These are phyloP conservation scores for Aspergillus fumigatus DNA, from an alignment of 2,329 filamentous ascomycete species.

Conservation along the genomic window DNA sequence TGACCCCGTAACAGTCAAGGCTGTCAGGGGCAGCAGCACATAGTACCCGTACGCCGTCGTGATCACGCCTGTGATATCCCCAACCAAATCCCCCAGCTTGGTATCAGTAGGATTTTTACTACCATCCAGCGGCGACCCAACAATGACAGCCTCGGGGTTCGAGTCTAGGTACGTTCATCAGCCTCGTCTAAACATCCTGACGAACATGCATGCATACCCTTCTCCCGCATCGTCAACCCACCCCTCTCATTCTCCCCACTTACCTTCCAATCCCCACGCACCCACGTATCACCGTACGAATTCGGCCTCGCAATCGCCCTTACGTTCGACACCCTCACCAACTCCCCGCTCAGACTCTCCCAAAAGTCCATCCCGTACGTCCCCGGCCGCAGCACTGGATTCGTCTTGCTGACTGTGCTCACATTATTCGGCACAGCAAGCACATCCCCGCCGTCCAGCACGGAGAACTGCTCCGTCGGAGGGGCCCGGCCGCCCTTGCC, in stretches of 20 bases:
- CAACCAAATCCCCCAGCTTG: slow-evolving; percentile 61
- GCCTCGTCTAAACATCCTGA: no score
- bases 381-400: slow-evolving; percentile 58
- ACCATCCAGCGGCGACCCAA: slow-evolving; percentile 63
- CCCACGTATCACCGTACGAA: slow-evolving; percentile 64
- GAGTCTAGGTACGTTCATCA: slow-evolving; percentile 43
- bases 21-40: slow-evolving; percentile 60
- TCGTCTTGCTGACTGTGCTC: slow-evolving; percentile 53
- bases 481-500: slow-evolving; percentile 55
- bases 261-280: slow-evolving; percentile 60
- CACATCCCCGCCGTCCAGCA: slow-evolving; percentile 61
- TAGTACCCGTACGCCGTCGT: slow-evolving; percentile 65
- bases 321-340: slow-evolving; percentile 59
- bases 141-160: slow-evolving; percentile 65
- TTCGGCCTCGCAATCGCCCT: slow-evolving; percentile 59
- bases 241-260: slow-evolving; percentile 60
- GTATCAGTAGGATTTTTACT: slow-evolving; percentile 55
- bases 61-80: slow-evolving; percentile 65
- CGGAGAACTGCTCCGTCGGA: slow-evolving; percentile 58
- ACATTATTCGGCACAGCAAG: slow-evolving; percentile 62
- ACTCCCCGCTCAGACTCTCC: slow-evolving; percentile 64
- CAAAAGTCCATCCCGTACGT: slow-evolving; percentile 68
- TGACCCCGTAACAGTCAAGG: slow-evolving; percentile 46
- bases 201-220: no score
- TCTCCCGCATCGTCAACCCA: slow-evolving; percentile 59